Base-by-base conservation (phyloP, 352 stramenopile species). In the Phytophthora citrophthora region DNA sequence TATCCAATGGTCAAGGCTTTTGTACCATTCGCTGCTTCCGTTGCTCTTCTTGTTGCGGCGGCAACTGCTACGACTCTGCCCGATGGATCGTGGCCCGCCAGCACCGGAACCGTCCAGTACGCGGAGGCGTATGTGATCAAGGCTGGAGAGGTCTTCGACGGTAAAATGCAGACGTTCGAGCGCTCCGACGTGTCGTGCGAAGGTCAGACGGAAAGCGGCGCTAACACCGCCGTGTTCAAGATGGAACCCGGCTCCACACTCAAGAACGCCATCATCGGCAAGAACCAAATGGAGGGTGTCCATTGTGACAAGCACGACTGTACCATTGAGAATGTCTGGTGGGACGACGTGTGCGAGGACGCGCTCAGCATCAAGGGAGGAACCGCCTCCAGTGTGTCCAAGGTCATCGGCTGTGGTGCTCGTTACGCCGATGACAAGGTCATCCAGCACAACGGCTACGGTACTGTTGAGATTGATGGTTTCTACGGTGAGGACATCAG, bases 111-210 rank as follows among this genome's bases (percentile, higher is more conserved):
- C 11, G 51, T 61, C 16, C 51, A 58, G 31, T 71, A 58, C 59
- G 18, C 47, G 3, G 67, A 64, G 32, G 54, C 75, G 1, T 59
- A 68, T 24, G 60, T 72, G 18, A 64, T 82, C 36, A 62, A 73
- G 13, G 68, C 73, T 12, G 76, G 70, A 7, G 64, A 64, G 29
- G 46, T 64, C 2, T 64, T 64, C 18, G 56, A 64, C 38, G 56
- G 56, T 7, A 58, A 64, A 32, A 79, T 79, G 64, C 70, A 86
- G 66, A 88, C 72, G 3, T 88, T 83, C 69, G 71, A 88, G 12
- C 76, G 70, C 8, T 78, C 70, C 13, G 61, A 82, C 34, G 64
- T 80, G 20, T 57, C 49, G 39, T 86, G 76, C 43, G 46, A 74
- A 3, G 73, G 67, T 2, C 64, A 79, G 18, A 67, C 39, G 7